Conservation (phyloP, 2,329 filamentous ascomycete genomes). For the Stachybotrys chartarum region DNA sequence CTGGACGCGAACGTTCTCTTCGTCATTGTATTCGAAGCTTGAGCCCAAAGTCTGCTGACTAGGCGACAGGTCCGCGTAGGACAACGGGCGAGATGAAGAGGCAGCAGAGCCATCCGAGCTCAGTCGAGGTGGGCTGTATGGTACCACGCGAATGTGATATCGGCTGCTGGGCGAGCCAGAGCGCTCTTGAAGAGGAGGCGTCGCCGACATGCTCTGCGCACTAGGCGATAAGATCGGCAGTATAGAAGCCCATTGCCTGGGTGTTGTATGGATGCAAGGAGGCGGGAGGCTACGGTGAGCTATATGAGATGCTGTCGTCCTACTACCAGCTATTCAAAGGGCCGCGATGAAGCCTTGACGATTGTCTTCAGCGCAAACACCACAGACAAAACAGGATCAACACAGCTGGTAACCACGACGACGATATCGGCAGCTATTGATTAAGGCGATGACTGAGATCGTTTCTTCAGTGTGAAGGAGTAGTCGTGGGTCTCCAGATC, state of each 20-base stretch:
- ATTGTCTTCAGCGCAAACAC: not conserved
- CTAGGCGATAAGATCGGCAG: constrained; percentile 10
- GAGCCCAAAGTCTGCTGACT: constrained; percentile 7
- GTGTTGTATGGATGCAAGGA: constrained; percentile 3
- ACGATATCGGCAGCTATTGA: not conserved
- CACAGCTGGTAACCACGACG: not conserved
- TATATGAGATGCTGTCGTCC: not conserved
- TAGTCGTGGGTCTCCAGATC: not conserved
- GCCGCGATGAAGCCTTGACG: not conserved
- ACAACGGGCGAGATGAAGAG: constrained; percentile 16
- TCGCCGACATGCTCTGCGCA: constrained; percentile 25
- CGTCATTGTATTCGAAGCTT: constrained; percentile 9
- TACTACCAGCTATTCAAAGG: not conserved
- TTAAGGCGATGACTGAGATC: not conserved
- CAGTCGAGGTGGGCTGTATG: constrained; percentile 29
- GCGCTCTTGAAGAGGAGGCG: constrained; percentile 20
- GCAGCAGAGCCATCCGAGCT: constrained; percentile 19
- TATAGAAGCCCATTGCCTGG: constrained; percentile 12
- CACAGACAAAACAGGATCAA: not conserved
- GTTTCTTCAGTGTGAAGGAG: not conserved
- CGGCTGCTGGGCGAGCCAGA: constrained; percentile 19
- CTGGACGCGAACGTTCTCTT: constrained; percentile 7
- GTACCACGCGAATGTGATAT: constrained; percentile 29
- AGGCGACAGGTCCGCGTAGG: constrained; percentile 3
- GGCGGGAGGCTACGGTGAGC: not conserved